Evolutionary conservation across 768 basidiomycete genomes (phyloP).

Genomic region (Baorangia bicolor): DNA sequence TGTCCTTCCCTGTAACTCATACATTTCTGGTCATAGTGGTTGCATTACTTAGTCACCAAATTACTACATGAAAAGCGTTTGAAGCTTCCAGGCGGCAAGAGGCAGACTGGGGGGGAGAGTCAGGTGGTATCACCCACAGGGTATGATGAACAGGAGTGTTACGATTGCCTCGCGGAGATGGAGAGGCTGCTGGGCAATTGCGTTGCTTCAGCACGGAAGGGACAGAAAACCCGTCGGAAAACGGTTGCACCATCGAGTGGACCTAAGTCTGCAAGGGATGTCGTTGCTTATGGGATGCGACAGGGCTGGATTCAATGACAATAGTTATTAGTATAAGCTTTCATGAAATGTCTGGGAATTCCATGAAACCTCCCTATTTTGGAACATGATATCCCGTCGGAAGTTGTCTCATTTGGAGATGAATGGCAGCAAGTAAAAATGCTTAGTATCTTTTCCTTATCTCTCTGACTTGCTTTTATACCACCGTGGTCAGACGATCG

Average conservation of each 20-base stretch:
- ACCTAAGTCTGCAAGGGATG: constrained; percentile 50
- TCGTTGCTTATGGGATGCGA: constrained; percentile 59
- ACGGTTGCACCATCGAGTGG: constrained; percentile 22
- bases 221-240: constrained; percentile 37
- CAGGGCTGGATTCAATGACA: constrained; percentile 56
- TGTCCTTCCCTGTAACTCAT: constrained; percentile 7
- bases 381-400: too few species aligned
- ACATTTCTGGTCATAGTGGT: constrained; percentile 62
- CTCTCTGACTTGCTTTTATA: background rate
- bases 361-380: constrained; percentile 14
- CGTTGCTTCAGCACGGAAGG: constrained; percentile 39
- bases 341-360: background rate
- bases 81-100: constrained; percentile 50
- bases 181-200: constrained; percentile 55
- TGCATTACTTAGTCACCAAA: constrained; percentile 80
- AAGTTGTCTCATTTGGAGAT: too few species aligned
- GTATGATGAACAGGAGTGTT: constrained; percentile 68
- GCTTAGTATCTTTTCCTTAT: constrained; percentile 1
- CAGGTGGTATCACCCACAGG: constrained; percentile 26
- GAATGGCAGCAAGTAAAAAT: constrained; percentile 8
- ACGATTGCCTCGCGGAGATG: constrained; percentile 64
- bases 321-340: background rate
- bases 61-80: constrained; percentile 70
- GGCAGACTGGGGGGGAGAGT: constrained; percentile 22
- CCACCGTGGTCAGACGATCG: background rate